Percentiles rank a stretch among this genome's conserved stretches.
phyloP scores from a whole-genome alignment of 176 grass and related monocot genomes.

The Oryza brachyantha region DNA sequence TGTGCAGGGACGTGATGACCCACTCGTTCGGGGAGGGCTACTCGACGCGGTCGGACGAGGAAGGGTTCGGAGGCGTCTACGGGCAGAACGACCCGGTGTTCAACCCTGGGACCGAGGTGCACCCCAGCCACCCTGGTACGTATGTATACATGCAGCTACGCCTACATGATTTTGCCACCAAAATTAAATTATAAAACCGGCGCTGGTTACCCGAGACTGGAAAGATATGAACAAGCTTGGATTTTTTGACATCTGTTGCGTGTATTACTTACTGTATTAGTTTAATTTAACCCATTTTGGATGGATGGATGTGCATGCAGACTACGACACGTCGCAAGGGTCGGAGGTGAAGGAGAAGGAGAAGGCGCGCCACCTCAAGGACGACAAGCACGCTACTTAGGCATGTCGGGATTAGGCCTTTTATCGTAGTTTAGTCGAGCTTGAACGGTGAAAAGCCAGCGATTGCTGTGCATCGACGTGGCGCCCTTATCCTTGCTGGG shows the following conservation, averaged over 20 bases:
- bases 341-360: constrained; percentile 85
- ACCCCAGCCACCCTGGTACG: constrained; percentile 49
- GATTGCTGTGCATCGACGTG: neutral
- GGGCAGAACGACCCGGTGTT: constrained; percentile 20
- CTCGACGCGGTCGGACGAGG: constrained; percentile 67
- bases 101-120: constrained; percentile 18
- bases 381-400: constrained; percentile 9
- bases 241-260: no score
- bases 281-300: no score
- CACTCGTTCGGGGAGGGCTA: constrained; percentile 82
- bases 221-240: no score
- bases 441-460: neutral
- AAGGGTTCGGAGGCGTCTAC: constrained; percentile 79
- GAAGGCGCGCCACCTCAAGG: constrained; percentile 46
- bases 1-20: constrained; percentile 58
- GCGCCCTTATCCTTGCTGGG: no score
- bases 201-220: no score
- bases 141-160: no score
- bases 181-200: no score
- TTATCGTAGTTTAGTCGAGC: neutral
- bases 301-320: constrained; percentile 33
- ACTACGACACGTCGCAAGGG: constrained; percentile 55
- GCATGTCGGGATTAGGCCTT: neutral
- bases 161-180: no score
- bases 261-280: no score